Conservation (phyloP, 148 eudicot species). For the Fagopyrum homotropicum region DNA sequence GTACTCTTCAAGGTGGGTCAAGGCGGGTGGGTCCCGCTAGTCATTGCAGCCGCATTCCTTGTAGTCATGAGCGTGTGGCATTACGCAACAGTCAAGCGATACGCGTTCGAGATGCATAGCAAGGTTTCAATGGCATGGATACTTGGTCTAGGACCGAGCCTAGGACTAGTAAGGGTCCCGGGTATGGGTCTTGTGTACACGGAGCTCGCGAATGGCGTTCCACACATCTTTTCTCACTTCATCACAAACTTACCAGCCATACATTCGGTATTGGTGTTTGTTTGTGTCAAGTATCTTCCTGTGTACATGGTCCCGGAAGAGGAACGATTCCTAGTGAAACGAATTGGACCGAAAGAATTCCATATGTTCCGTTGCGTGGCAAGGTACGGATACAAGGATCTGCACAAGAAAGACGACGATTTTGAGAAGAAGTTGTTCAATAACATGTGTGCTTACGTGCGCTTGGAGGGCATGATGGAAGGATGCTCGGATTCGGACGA, state of each 20-base stretch:
- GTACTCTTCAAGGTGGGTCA: conserved; percentile 88
- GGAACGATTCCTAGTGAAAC: conserved; percentile 82
- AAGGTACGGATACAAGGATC: conserved; percentile 88
- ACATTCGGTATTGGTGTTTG: conserved; percentile 84
- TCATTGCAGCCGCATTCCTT: conserved; percentile 74
- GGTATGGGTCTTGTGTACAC: conserved; percentile 97
- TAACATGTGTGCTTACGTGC: conserved; percentile 64
- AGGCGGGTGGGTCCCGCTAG: conserved; percentile 99
- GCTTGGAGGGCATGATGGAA: conserved; percentile 96
- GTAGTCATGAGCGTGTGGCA: conserved; percentile 93
- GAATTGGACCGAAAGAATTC: conserved; percentile 90
- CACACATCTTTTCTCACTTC: conserved; percentile 87
- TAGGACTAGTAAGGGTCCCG: conserved; percentile 91
- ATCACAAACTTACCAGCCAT: conserved; percentile 94
- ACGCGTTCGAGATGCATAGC: conserved; percentile 93
- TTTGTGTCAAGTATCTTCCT: conserved; percentile 91
- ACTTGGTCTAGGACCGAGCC: conserved; percentile 87
- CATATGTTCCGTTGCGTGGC: conserved; percentile 99
- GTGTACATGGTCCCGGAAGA: conserved; percentile 95
- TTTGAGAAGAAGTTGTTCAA: conserved; percentile 84
- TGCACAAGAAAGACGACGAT: conserved; percentile 86
- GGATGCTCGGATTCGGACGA: conserved; percentile 92
- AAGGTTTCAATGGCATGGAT: conserved; percentile 96
- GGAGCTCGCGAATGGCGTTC: conserved; percentile 94
- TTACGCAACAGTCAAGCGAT: conserved; percentile 78